These are phyloP conservation scores for Cyberlindnera maritima DNA, from an alignment of 805 yeast genomes.

Conservation along the genomic window DNA sequence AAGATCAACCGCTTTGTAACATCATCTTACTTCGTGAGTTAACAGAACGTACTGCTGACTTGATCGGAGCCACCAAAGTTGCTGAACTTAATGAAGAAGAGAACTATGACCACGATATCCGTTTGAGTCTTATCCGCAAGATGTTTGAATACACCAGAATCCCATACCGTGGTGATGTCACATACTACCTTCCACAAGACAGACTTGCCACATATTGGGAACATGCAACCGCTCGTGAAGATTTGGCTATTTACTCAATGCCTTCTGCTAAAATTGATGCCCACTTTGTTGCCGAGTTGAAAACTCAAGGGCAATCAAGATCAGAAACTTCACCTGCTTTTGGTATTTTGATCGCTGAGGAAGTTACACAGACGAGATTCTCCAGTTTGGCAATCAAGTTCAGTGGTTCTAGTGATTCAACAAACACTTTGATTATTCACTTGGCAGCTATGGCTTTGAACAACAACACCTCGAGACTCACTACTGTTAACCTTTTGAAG, in stretches of 20 bases:
- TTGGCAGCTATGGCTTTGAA: slow-evolving; percentile 3
- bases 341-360: slow-evolving; percentile 8
- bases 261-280: slow-evolving; percentile 9
- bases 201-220: slow-evolving; percentile 72
- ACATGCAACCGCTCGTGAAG: slow-evolving; percentile 52
- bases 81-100: slow-evolving; percentile 27
- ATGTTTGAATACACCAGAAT: slow-evolving; percentile 35
- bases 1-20: slow-evolving; percentile 35
- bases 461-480: slow-evolving; percentile 5
- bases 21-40: slow-evolving; percentile 57
- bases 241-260: slow-evolving; percentile 22
- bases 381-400: slow-evolving; percentile 7
- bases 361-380: slow-evolving; percentile 8
- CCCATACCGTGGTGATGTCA: slow-evolving; percentile 78
- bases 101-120: slow-evolving; percentile 23
- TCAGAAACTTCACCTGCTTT: slow-evolving; percentile 4
- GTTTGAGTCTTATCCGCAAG: slow-evolving; percentile 33
- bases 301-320: not conserved
- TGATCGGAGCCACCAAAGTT: slow-evolving; percentile 58
- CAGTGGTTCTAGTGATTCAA: not conserved
- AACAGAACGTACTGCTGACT: slow-evolving; percentile 66
- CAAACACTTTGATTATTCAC: slow-evolving; percentile 5
- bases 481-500: not conserved
- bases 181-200: slow-evolving; percentile 57
- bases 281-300: slow-evolving; percentile 1